These are phyloP conservation scores for Diaporthe ilicicola DNA, from an alignment of 2,329 filamentous ascomycete genomes.

Conservation along the genomic window DNA sequence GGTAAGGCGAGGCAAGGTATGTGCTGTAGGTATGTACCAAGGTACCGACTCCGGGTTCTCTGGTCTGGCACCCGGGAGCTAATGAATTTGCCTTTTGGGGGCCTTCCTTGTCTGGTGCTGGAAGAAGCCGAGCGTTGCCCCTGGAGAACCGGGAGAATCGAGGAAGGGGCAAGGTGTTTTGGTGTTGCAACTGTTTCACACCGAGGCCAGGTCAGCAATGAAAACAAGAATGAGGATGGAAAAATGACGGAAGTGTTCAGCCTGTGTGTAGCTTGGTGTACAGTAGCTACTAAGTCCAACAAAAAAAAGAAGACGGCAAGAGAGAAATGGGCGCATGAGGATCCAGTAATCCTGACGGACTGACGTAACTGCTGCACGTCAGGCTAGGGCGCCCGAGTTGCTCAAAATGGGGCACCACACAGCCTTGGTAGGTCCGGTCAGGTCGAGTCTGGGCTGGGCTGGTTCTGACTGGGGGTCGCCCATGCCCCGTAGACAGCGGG, in stretches of 20 bases:
- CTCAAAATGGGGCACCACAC: not conserved
- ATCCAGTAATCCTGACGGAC: not conserved
- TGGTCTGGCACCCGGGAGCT: not conserved
- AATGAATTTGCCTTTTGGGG: not conserved
- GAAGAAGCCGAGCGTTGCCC: not conserved
- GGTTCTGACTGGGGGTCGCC: not conserved
- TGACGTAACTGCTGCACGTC: conserved; percentile 19
- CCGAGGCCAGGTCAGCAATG: not conserved
- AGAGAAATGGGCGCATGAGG: not conserved
- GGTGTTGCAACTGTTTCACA: not conserved
- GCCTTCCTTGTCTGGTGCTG: conserved; percentile 6
- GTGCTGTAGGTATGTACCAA: not conserved
- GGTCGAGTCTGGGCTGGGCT: not conserved
- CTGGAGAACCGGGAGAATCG: not conserved
- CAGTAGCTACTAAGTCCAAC: too few relatives aligned
- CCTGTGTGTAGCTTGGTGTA: not conserved
- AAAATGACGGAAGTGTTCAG: not conserved
- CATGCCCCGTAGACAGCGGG: not conserved
- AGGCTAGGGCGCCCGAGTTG: not conserved
- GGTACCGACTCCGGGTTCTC: not conserved
- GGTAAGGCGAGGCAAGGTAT: too few relatives aligned
- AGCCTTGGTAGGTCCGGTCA: too few relatives aligned
- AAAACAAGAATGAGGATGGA: not conserved
- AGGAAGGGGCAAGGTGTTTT: not conserved
- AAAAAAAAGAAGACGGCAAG: not conserved